A percentile compares a stretch with the other conserved stretches of the same genome.
These are phyloP conservation scores for Dipteronia dyeriana DNA, from an alignment of 345 rosid genomes.

Conservation along the genomic window DNA sequence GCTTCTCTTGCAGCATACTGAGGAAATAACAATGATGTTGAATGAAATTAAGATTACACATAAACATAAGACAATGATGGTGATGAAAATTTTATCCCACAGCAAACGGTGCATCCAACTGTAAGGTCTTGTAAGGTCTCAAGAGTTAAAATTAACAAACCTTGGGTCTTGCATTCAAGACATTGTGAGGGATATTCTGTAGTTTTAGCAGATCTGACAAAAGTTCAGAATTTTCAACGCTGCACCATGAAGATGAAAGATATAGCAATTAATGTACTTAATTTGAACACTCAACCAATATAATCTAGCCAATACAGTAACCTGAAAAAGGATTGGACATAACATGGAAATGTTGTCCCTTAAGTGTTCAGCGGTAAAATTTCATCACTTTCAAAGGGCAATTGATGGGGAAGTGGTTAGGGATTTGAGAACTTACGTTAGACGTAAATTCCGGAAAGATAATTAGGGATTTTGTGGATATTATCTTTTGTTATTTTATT, in stretches of 20 bases:
- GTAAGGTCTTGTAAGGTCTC: not conserved
- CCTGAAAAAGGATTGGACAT: not conserved
- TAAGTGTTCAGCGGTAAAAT: not conserved
- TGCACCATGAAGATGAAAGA: conserved; percentile 43
- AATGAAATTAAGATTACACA: conserved; percentile 13
- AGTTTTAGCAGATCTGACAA: conserved; percentile 83
- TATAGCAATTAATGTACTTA: conserved; percentile 17
- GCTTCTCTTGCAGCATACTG: conserved; percentile 98
- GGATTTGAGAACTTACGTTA: too few relatives aligned
- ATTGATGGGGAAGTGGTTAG: too few relatives aligned
- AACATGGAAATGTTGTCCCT: not conserved
- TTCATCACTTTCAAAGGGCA: not conserved
- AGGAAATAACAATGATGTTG: conserved; percentile 22
- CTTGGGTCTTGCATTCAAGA: conserved; percentile 96
- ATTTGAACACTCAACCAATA: conserved; percentile 10
- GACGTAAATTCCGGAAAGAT: too few relatives aligned
- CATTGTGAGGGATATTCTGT: conserved; percentile 84
- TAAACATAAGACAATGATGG: not conserved
- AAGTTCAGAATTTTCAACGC: conserved; percentile 93
- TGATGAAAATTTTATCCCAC: not conserved
- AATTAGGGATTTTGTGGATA: too few relatives aligned
- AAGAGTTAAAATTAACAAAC: conserved; percentile 35
- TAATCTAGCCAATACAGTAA: not conserved
- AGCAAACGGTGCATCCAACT: conserved; percentile 7
- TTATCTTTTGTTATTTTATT: too few relatives aligned